Conservation (phyloP, 768 basidiomycete species). For the Serendipita vermifera region DNA sequence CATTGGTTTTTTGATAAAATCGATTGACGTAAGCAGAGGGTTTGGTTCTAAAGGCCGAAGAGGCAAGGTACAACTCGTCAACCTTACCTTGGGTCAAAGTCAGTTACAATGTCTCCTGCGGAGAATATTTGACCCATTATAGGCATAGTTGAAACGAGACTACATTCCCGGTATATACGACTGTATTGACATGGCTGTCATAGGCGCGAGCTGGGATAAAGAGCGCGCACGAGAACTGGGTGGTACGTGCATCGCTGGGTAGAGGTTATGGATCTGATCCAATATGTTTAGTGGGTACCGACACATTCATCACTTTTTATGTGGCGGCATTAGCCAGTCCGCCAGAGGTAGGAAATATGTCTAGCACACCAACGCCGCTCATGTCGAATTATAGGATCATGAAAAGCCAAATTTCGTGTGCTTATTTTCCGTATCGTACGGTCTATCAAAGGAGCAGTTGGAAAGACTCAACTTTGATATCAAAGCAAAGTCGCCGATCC, state of each 20-base stretch:
- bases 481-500: constrained; percentile 30
- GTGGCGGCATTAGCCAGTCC: constrained; percentile 52
- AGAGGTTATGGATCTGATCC: constrained; percentile 9
- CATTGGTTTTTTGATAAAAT: background rate
- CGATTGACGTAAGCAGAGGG: constrained; percentile 23
- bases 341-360: constrained; percentile 22
- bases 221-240: constrained; percentile 61
- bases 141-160: constrained; percentile 54
- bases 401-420: constrained; percentile 51
- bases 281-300: constrained; percentile 43
- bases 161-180: constrained; percentile 82
- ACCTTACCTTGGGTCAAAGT: constrained; percentile 71
- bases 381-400: constrained; percentile 24
- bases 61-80: constrained; percentile 53
- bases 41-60: constrained; percentile 63
- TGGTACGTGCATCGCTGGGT: constrained; percentile 32
- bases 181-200: constrained; percentile 58
- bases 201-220: constrained; percentile 72
- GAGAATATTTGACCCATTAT: background rate
- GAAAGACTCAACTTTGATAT: constrained; percentile 63
- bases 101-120: constrained; percentile 11
- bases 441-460: constrained; percentile 48
- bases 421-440: constrained; percentile 69
- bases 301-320: constrained; percentile 67
- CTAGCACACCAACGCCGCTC: background rate